phyloP scores from a whole-genome alignment of 2,329 filamentous ascomycete genomes.

The Lachnellula arida region DNA sequence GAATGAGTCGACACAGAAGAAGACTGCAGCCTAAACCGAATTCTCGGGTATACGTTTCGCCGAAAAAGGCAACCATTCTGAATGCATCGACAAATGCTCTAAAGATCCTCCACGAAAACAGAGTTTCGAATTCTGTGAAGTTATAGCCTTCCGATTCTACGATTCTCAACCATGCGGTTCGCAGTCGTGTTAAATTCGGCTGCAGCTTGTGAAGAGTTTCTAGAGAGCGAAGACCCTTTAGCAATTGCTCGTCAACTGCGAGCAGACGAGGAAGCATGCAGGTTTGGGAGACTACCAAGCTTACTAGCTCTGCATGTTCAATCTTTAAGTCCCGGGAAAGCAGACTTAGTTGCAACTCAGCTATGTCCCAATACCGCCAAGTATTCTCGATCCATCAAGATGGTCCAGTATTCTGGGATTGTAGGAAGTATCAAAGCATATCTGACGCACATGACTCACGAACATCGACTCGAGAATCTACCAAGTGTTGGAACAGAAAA shows the following conservation, averaged over 20 bases:
- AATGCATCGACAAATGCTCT: no score
- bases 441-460: slow-evolving; percentile 6
- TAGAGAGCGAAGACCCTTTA: slow-evolving; percentile 3
- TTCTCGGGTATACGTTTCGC: no score
- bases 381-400: not conserved
- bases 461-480: slow-evolving; percentile 1
- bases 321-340: not conserved
- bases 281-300: slow-evolving; percentile 10
- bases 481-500: slow-evolving; percentile 1
- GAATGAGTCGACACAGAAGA: no score
- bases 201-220: slow-evolving; percentile 5
- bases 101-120: no score
- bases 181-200: slow-evolving; percentile 5
- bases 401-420: slow-evolving; percentile 10
- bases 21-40: no score
- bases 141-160: no score
- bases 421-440: slow-evolving; percentile 14
- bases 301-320: slow-evolving; percentile 12
- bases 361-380: slow-evolving; percentile 10
- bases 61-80: no score
- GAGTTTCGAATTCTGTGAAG: no score
- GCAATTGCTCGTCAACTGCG: slow-evolving; percentile 13
- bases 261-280: slow-evolving; percentile 10
- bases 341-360: slow-evolving; percentile 2
- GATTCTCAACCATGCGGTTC: no score